Conservation (phyloP, 2,329 filamentous ascomycete genomes). For the Rugonectria rugulosa region DNA sequence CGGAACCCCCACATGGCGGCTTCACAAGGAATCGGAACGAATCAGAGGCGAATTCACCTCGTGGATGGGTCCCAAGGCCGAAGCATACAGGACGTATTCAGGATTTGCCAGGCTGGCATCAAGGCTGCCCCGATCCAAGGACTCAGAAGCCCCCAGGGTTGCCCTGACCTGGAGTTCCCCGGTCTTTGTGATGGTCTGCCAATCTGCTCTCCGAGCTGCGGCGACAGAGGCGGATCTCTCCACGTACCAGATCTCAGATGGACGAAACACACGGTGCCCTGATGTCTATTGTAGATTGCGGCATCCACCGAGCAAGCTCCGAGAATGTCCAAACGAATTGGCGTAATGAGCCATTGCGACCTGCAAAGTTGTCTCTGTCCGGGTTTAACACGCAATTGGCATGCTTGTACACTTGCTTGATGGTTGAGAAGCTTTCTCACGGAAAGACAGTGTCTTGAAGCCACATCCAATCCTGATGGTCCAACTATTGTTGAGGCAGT, state of each 20-base stretch:
- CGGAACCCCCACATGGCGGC: conserved; percentile 22
- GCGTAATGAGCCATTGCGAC: not conserved
- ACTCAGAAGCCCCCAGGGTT: conserved; percentile 1
- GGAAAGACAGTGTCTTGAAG: not conserved
- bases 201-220: conserved; percentile 13
- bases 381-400: not conserved
- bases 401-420: not conserved
- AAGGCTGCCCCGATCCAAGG: conserved; percentile 20
- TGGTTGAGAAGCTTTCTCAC: not conserved
- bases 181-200: not conserved
- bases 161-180: conserved; percentile 18
- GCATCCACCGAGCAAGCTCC: conserved; percentile 9
- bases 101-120: conserved; percentile 18
- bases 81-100: conserved; percentile 12
- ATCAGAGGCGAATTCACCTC: conserved; percentile 31
- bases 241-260: conserved; percentile 28
- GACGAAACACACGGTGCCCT: conserved; percentile 20
- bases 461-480: not conserved
- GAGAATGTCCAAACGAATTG: not conserved
- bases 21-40: conserved; percentile 26
- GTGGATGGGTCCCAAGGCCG: conserved; percentile 31
- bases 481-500: not conserved
- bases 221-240: conserved; percentile 17
- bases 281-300: not conserved
- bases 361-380: not conserved